Evolutionary conservation across 108 stramenopile species (phyloP).

Genomic region (Cylindrotheca fusiformis): DNA sequence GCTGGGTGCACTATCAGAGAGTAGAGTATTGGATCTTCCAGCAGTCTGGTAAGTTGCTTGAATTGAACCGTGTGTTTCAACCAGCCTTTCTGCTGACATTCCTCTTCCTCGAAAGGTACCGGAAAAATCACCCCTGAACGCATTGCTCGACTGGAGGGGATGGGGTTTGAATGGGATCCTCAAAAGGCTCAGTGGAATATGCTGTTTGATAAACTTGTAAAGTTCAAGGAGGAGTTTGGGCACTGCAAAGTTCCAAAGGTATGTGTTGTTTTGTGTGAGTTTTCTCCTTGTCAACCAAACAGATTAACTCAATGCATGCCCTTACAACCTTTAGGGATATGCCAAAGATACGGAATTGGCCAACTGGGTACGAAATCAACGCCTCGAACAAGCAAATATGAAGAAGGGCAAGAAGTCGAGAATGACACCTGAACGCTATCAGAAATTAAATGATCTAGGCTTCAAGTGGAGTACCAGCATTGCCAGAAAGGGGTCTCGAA

Average conservation of each 20-base stretch:
- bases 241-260: slow-evolving; percentile 66
- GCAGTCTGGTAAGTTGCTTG: slow-evolving; percentile 12
- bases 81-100: neutral
- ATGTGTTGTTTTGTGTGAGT: neutral
- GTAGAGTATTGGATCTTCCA: slow-evolving; percentile 43
- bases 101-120: slow-evolving; percentile 8
- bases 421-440: slow-evolving; percentile 41
- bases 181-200: slow-evolving; percentile 52
- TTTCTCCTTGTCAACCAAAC: neutral
- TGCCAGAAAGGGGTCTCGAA: slow-evolving; percentile 7
- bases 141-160: slow-evolving; percentile 28
- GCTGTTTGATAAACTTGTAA: slow-evolving; percentile 42
- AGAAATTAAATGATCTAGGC: slow-evolving; percentile 38
- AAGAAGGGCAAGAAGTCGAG: slow-evolving; percentile 40
- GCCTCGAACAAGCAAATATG: slow-evolving; percentile 48
- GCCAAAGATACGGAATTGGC: slow-evolving; percentile 55
- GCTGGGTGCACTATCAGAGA: slow-evolving; percentile 51
- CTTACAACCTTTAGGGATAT: slow-evolving; percentile 28
- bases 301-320: neutral
- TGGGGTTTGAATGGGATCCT: slow-evolving; percentile 55
- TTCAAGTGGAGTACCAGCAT: slow-evolving; percentile 38
- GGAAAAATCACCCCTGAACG: slow-evolving; percentile 47
- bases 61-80: neutral
- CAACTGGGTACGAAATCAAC: slow-evolving; percentile 72
- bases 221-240: slow-evolving; percentile 38